Base-by-base conservation (phyloP, 257 asterid species). In the Penstemon newberryi region DNA sequence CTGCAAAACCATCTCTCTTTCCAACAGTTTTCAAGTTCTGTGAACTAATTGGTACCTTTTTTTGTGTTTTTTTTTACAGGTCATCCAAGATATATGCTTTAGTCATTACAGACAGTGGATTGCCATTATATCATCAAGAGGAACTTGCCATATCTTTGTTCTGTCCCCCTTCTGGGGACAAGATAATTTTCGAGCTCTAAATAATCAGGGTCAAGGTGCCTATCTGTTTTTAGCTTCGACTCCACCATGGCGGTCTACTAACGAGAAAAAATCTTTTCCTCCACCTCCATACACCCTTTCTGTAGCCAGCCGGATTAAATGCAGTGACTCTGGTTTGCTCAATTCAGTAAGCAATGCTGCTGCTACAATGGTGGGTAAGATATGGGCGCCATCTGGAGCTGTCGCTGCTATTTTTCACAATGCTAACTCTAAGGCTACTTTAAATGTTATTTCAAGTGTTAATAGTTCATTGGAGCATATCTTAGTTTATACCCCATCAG, bases 81-180 rank as follows among this genome's bases (percentile, higher is more conserved):
- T 77, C 52, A 74, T 81, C 64, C 82, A 72, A 71, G 82, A 81
- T 68, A 81, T 77, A 41, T 70, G 76, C 50, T 81, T 81, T 60
- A 77, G 80, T 71, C 58, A 59, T 68, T 54, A 69, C 61, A 71
- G 85, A 65, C 64, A 43, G 38, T 80, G 85, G 85, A 61, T 80
- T 70, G 69, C 80, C 62, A 74, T 80, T 61, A 74, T 80, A 58
- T 73, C 85, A 61, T 77, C 80, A 54, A 77, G 76, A 67, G 82
- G 80, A 40, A 80, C 85, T 59, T 73, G 79, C 66, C 85, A 80
- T 60, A 80, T 77, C 72, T 80, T 70, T 63, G 68, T 67, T 58
- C 62, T 77, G 46, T 71, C 78, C 12, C 80, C 85, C 38, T 70
- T 63, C 63, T 78, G 71, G 15, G 78, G 81, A 15, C 69, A 80